Conservation (phyloP, 2,329 filamentous ascomycete genomes). For the Colletotrichum sansevieriae region DNA sequence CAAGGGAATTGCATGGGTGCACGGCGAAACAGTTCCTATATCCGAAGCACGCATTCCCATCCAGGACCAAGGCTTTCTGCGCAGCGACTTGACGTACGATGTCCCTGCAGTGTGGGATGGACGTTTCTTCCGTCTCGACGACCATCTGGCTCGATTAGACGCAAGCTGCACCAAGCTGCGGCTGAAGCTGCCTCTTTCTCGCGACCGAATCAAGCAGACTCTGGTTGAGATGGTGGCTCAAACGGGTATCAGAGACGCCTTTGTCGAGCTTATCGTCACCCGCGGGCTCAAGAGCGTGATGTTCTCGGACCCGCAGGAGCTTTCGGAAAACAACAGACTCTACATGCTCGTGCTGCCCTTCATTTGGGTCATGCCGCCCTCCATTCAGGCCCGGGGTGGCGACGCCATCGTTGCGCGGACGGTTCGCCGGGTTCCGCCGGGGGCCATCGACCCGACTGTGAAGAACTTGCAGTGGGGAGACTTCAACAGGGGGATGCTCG, state of each 20-base stretch:
- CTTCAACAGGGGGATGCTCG: slow-evolving; percentile 58
- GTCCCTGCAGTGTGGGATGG: slow-evolving; percentile 66
- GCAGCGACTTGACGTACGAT: slow-evolving; percentile 66
- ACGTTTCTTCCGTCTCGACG: slow-evolving; percentile 64
- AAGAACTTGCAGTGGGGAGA: slow-evolving; percentile 68
- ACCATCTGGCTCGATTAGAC: slow-evolving; percentile 61
- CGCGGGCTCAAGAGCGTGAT: slow-evolving; percentile 59
- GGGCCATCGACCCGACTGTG: slow-evolving; percentile 62
- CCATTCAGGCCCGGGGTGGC: slow-evolving; percentile 55
- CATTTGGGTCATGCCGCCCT: slow-evolving; percentile 63
- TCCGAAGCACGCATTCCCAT: slow-evolving; percentile 63
- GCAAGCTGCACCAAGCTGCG: slow-evolving; percentile 60
- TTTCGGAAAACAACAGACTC: slow-evolving; percentile 53
- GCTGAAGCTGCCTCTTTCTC: slow-evolving; percentile 56
- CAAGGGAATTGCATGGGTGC: slow-evolving; percentile 61
- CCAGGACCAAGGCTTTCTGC: slow-evolving; percentile 65
- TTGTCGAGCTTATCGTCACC: slow-evolving; percentile 64
- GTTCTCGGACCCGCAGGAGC: slow-evolving; percentile 49
- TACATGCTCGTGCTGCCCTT: slow-evolving; percentile 64
- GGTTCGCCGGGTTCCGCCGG: slow-evolving; percentile 58
- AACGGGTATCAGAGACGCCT: slow-evolving; percentile 62
- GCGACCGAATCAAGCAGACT: slow-evolving; percentile 54
- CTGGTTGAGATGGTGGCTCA: slow-evolving; percentile 59
- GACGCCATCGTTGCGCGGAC: slow-evolving; percentile 60
- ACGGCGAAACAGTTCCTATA: slow-evolving; percentile 57